A percentile compares a stretch with the other conserved stretches of the same genome.
Conservation (phyloP, 2,329 filamentous ascomycete genomes). For the Thermochaetoides dissita region DNA sequence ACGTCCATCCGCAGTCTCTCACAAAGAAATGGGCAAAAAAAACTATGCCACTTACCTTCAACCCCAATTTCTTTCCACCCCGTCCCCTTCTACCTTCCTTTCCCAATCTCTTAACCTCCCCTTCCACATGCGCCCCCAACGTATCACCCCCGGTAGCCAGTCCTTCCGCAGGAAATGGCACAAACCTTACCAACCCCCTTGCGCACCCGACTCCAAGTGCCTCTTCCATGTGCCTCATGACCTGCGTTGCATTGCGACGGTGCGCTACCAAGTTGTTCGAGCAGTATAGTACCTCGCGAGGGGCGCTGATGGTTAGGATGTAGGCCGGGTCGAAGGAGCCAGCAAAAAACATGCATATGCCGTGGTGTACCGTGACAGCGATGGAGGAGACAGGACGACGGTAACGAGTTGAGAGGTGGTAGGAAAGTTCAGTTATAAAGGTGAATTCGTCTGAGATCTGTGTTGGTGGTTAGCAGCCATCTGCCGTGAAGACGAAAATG, state of each 20-base stretch:
- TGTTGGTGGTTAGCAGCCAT: neutral
- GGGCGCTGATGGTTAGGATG: constrained; percentile 56
- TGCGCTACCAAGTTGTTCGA: constrained; percentile 38
- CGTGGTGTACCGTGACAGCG: constrained; percentile 62
- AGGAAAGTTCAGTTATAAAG: constrained; percentile 60
- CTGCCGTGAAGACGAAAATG: neutral
- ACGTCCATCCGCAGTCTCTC: neutral
- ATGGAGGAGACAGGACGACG: constrained; percentile 60
- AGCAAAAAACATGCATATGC: constrained; percentile 59
- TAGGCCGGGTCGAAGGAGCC: constrained; percentile 70
- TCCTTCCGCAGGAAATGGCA: constrained; percentile 55
- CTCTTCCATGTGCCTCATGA: constrained; percentile 63
- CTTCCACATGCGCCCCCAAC: constrained; percentile 51
- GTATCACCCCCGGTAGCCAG: constrained; percentile 59
- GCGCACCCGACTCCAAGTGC: constrained; percentile 50
- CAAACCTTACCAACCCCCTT: constrained; percentile 61
- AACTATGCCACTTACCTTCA: constrained; percentile 18
- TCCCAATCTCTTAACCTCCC: constrained; percentile 24
- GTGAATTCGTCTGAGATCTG: constrained; percentile 63
- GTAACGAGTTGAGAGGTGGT: constrained; percentile 61
- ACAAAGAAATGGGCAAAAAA: neutral
- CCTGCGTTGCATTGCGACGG: constrained; percentile 62
- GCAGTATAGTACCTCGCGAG: constrained; percentile 52
- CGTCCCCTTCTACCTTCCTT: neutral
- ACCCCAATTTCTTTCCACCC: constrained; percentile 22